Conservation (phyloP, 2,329 filamentous ascomycete species). For the Aspergillus aculeatinus region DNA sequence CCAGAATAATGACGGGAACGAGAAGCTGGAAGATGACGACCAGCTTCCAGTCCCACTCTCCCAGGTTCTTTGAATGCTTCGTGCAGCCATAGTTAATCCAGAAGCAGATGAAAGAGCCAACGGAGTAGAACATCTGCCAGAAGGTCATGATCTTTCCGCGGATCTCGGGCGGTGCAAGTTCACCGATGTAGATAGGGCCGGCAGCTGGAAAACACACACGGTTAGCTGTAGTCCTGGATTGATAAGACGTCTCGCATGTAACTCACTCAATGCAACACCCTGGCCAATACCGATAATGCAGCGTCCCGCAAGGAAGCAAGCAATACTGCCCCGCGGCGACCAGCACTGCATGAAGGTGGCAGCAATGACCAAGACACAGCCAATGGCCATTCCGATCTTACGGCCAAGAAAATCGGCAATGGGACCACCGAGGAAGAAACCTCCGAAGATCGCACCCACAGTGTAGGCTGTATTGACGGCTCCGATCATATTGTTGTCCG, state of each 20-base stretch:
- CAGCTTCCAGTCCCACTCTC: constrained; percentile 72
- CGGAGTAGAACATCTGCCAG: constrained; percentile 68
- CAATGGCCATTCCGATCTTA: constrained; percentile 63
- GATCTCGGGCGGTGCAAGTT: constrained; percentile 64
- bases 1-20: constrained; percentile 63
- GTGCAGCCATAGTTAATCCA: constrained; percentile 65
- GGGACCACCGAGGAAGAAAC: constrained; percentile 68
- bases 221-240: constrained; percentile 2
- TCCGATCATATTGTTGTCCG: constrained; percentile 48
- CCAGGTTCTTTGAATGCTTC: constrained; percentile 55
- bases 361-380: constrained; percentile 64
- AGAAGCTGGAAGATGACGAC: constrained; percentile 71
- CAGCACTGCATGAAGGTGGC: constrained; percentile 70
- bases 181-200: constrained; percentile 70
- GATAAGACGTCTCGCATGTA: not conserved
- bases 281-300: constrained; percentile 69
- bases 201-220: constrained; percentile 47
- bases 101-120: constrained; percentile 65
- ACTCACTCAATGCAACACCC: constrained; percentile 62
- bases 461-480: constrained; percentile 68
- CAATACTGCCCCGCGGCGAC: constrained; percentile 59
- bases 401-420: constrained; percentile 62
- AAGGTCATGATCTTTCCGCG: constrained; percentile 68
- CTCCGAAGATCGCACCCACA: constrained; percentile 67
- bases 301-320: constrained; percentile 66